Percentiles rank a stretch among this genome's conserved stretches.
Conservation (phyloP, 331 rosid genomes). For the Pyrus hybrid region DNA sequence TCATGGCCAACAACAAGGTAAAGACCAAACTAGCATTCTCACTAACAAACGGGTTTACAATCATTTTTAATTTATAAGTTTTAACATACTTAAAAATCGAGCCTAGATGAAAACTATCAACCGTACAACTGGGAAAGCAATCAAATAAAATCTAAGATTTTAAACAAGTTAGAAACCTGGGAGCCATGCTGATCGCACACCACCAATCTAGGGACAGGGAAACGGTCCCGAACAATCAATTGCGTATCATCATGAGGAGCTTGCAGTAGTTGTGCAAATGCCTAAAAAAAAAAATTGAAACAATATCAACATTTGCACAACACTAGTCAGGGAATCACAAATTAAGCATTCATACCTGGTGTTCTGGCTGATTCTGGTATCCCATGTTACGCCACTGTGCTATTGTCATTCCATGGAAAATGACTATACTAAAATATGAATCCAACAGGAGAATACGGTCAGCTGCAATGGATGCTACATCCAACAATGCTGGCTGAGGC, state of each 20-base stretch:
- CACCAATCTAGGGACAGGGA: constrained; percentile 95
- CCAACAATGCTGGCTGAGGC: constrained; percentile 88
- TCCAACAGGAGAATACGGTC: constrained; percentile 88
- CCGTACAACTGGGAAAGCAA: background rate
- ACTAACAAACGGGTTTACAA: background rate
- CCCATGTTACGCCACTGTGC: constrained; percentile 99
- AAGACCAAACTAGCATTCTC: background rate
- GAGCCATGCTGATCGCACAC: constrained; percentile 99
- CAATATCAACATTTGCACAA: background rate
- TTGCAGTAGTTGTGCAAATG: constrained; percentile 74
- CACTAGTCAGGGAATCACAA: background rate
- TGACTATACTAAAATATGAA: constrained; percentile 82
- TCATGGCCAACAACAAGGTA: background rate
- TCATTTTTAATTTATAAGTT: background rate
- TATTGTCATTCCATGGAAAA: constrained; percentile 97
- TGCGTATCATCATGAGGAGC: constrained; percentile 85
- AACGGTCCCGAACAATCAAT: constrained; percentile 57
- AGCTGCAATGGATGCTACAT: constrained; percentile 86
- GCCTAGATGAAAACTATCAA: background rate
- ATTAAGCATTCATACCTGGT: constrained; percentile 46
- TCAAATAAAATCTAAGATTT: background rate
- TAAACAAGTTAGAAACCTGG: constrained; percentile 53
- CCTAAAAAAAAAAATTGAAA: constrained; percentile 30
- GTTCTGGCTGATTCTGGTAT: constrained; percentile 81
- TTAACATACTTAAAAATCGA: background rate